phyloP scores from a whole-genome alignment of 257 asterid genomes.

The Henckelia pumila region DNA sequence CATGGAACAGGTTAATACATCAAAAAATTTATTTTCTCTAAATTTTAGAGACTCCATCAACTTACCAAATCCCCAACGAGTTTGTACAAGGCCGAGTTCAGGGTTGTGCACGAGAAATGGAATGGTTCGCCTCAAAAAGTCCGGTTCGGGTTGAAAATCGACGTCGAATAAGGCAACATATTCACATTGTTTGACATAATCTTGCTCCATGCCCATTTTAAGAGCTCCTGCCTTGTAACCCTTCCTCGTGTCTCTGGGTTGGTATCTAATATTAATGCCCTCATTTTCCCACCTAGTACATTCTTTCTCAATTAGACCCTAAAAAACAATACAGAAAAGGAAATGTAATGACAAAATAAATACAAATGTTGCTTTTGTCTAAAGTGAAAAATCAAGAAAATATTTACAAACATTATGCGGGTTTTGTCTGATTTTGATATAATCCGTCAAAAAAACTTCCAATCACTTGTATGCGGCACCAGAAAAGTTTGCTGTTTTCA shows the following conservation, averaged over 20 bases:
- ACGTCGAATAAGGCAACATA: slow-evolving; percentile 55
- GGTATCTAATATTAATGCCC: slow-evolving; percentile 25
- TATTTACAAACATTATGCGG: no score
- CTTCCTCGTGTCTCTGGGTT: slow-evolving; percentile 38
- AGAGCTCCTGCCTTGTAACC: slow-evolving; percentile 59
- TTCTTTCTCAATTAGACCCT: slow-evolving; percentile 23
- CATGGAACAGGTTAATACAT: no score
- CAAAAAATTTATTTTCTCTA: no score
- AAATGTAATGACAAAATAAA: neutral
- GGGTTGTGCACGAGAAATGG: slow-evolving; percentile 23
- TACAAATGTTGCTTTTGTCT: neutral
- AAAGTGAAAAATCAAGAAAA: no score
- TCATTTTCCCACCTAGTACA: slow-evolving; percentile 18
- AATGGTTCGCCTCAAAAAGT: slow-evolving; percentile 40
- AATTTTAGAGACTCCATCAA: neutral
- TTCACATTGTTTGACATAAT: slow-evolving; percentile 54
- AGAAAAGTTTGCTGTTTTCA: no score
- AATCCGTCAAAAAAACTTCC: no score
- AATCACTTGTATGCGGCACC: no score
- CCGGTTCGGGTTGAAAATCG: slow-evolving; percentile 53
- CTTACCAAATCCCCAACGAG: neutral
- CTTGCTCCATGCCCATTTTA: slow-evolving; percentile 40
- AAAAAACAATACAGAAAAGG: no score
- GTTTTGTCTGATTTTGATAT: no score
- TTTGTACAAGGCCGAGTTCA: neutral